Percentiles rank a stretch among this genome's conserved stretches.
These are phyloP conservation scores for Cladosporium sp. DNA, from an alignment of 2,329 filamentous ascomycete species.

Conservation along the genomic window DNA sequence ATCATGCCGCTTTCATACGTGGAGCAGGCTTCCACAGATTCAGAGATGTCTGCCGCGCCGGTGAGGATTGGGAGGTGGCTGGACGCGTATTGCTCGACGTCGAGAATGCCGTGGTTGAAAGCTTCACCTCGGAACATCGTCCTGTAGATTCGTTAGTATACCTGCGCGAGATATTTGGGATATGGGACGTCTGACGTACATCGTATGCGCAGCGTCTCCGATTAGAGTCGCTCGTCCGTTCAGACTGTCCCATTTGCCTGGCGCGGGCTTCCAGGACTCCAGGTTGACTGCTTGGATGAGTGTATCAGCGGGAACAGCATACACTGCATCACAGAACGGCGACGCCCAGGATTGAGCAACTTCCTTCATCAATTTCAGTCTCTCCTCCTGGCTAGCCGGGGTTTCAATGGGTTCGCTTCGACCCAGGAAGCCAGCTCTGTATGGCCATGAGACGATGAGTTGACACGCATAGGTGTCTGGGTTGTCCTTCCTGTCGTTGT, in stretches of 20 bases:
- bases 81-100: conserved; percentile 18
- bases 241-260: neutral
- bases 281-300: conserved; percentile 25
- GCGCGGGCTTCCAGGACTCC: conserved; percentile 24
- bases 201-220: conserved; percentile 19
- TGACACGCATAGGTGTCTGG: conserved; percentile 21
- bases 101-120: conserved; percentile 27
- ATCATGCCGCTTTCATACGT: conserved; percentile 25
- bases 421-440: conserved; percentile 29
- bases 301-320: conserved; percentile 22
- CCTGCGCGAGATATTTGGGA: neutral
- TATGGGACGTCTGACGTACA: neutral
- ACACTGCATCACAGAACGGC: conserved; percentile 23
- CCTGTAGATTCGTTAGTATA: neutral
- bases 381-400: conserved; percentile 40
- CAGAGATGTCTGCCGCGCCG: conserved; percentile 13
- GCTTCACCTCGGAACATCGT: conserved; percentile 31
- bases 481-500: conserved; percentile 18
- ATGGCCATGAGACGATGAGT: conserved; percentile 51
- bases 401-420: conserved; percentile 38
- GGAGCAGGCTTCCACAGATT: conserved; percentile 11
- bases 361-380: conserved; percentile 25
- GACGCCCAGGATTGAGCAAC: conserved; percentile 22
- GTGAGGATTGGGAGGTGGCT: neutral
- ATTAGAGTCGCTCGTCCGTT: conserved; percentile 9